A percentile compares a stretch with the other conserved stretches of the same genome.
Evolutionary conservation across 2,329 filamentous ascomycete genomes (phyloP).

Genomic region (Phyllosticta ampelicida): DNA sequence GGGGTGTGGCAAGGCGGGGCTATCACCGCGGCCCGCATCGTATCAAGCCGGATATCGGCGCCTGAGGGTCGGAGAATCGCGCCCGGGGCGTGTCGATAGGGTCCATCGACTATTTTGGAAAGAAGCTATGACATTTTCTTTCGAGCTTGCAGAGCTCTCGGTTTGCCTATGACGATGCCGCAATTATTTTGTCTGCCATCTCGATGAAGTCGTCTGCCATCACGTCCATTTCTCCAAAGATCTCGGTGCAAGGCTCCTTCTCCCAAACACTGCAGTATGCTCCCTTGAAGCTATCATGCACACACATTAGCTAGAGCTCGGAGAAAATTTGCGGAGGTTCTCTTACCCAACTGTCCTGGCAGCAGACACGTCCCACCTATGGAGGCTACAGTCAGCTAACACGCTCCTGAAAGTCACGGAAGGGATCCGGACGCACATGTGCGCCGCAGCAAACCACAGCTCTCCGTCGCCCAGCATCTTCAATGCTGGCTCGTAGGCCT

Average conservation of each 20-base stretch:
- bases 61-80: constrained; percentile 6
- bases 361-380: no score
- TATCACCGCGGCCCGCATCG: constrained; percentile 6
- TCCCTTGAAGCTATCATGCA: constrained; percentile 29
- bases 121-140: constrained; percentile 6
- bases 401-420: no score
- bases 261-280: constrained; percentile 46
- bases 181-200: constrained; percentile 35
- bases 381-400: no score
- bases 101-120: background rate
- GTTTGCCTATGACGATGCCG: constrained; percentile 10
- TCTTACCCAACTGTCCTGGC: constrained; percentile 36
- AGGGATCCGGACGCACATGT: no score
- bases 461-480: constrained; percentile 31
- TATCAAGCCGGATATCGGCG: constrained; percentile 8
- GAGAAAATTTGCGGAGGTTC: background rate
- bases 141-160: background rate
- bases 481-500: constrained; percentile 36
- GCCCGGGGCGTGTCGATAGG: constrained; percentile 3
- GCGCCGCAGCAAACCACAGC: constrained; percentile 49
- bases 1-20: background rate
- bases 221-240: constrained; percentile 45
- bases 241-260: constrained; percentile 38
- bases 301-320: constrained; percentile 17
- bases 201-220: constrained; percentile 35